These are phyloP conservation scores for Lactarius indigo DNA, from an alignment of 768 basidiomycete species.

Conservation along the genomic window DNA sequence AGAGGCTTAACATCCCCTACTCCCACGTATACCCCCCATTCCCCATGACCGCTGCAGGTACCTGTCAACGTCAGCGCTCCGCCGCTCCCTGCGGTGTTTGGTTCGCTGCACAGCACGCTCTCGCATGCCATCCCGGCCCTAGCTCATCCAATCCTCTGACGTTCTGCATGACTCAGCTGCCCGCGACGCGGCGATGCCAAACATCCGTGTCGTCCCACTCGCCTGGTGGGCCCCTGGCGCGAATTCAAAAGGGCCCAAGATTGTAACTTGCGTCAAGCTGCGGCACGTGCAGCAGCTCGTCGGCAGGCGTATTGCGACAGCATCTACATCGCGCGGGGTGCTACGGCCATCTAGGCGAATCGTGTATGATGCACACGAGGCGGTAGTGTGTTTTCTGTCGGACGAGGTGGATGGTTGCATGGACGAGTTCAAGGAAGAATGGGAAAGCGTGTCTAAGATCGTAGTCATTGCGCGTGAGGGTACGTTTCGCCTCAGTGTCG, in stretches of 20 bases:
- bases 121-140: slow-evolving; percentile 78
- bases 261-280: slow-evolving; percentile 86
- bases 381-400: slow-evolving; percentile 84
- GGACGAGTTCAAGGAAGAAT: slow-evolving; percentile 87
- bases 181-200: slow-evolving; percentile 89
- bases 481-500: slow-evolving; percentile 33
- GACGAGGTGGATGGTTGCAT: slow-evolving; percentile 87
- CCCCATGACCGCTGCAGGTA: slow-evolving; percentile 34
- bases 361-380: slow-evolving; percentile 84
- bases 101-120: slow-evolving; percentile 65
- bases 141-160: slow-evolving; percentile 75
- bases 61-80: slow-evolving; percentile 1
- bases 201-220: slow-evolving; percentile 82
- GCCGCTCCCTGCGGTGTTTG: slow-evolving; percentile 41
- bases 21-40: slow-evolving; percentile 62
- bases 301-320: slow-evolving; percentile 48
- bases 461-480: slow-evolving; percentile 90
- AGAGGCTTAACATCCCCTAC: slow-evolving; percentile 74
- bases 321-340: slow-evolving; percentile 54
- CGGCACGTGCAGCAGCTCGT: slow-evolving; percentile 87
- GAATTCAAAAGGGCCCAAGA: slow-evolving; percentile 38
- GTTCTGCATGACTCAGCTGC: slow-evolving; percentile 82
- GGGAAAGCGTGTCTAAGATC: slow-evolving; percentile 91
- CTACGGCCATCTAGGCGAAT: slow-evolving; percentile 86
- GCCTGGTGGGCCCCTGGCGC: slow-evolving; percentile 74